A percentile compares a stretch with the other conserved stretches of the same genome.
phyloP scores from a whole-genome alignment of 352 stramenopile genomes.

The Pythium phragmiticola region DNA sequence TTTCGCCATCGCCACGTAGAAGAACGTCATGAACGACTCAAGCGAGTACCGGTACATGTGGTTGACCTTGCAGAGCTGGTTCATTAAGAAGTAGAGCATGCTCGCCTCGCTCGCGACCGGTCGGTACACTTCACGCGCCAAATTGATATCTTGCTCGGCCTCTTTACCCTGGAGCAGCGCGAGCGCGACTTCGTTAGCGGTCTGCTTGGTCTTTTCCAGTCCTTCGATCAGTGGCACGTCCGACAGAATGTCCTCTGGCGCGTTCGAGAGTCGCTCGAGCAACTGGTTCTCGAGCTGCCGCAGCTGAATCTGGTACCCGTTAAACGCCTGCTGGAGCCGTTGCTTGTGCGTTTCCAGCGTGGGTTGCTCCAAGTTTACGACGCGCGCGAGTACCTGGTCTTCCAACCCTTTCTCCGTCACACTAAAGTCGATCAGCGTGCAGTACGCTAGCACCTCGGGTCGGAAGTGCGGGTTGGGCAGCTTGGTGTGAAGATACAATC shows the following conservation, averaged over 20 bases:
- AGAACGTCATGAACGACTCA: conserved; percentile 89
- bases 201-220: conserved; percentile 90
- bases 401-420: conserved; percentile 90
- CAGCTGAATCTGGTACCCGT: conserved; percentile 92
- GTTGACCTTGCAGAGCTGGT: conserved; percentile 86
- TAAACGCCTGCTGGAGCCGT: conserved; percentile 87
- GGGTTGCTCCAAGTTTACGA: conserved; percentile 90
- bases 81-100: conserved; percentile 93
- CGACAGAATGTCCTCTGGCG: conserved; percentile 89
- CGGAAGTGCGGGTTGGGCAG: conserved; percentile 92
- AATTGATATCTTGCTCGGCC: conserved; percentile 89
- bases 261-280: conserved; percentile 89
- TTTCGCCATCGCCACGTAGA: conserved; percentile 78
- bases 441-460: conserved; percentile 91
- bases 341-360: conserved; percentile 89
- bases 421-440: conserved; percentile 94
- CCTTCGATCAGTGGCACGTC: conserved; percentile 92
- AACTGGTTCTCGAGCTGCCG: conserved; percentile 88
- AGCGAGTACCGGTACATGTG: conserved; percentile 95
- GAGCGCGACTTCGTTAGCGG: conserved; percentile 81
- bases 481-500: conserved; percentile 90
- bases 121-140: conserved; percentile 89
- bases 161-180: conserved; percentile 85
- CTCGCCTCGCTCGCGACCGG: conserved; percentile 86
- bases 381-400: conserved; percentile 87